These are phyloP conservation scores for Pseudomassariella vexata DNA, from an alignment of 2,329 filamentous ascomycete genomes.

Conservation along the genomic window DNA sequence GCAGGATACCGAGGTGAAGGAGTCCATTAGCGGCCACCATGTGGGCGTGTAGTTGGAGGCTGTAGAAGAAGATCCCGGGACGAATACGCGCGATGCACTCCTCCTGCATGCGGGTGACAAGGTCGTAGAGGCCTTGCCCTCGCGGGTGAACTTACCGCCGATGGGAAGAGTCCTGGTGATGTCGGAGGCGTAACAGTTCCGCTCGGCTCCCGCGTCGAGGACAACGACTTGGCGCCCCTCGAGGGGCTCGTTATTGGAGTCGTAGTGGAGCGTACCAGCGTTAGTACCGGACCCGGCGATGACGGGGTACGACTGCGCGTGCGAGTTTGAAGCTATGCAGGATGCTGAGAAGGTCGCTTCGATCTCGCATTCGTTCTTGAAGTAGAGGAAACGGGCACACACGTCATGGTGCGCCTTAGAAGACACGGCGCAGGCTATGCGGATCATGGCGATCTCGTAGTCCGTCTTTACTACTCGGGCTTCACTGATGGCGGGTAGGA, in stretches of 20 bases:
- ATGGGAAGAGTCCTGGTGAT: constrained; percentile 85
- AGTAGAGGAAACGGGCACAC: constrained; percentile 53
- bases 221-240: constrained; percentile 67
- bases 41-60: constrained; percentile 68
- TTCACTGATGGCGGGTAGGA: constrained; percentile 71
- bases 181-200: constrained; percentile 79
- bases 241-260: constrained; percentile 69
- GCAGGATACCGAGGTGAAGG: constrained; percentile 64
- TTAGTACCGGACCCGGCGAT: constrained; percentile 83
- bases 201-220: constrained; percentile 85
- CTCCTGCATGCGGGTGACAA: constrained; percentile 77
- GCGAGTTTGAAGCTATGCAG: constrained; percentile 68
- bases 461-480: constrained; percentile 76
- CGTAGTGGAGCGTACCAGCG: constrained; percentile 82
- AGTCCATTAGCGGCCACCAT: constrained; percentile 67
- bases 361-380: constrained; percentile 75
- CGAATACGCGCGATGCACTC: constrained; percentile 63
- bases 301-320: constrained; percentile 77
- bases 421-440: constrained; percentile 74
- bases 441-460: constrained; percentile 81
- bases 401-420: constrained; percentile 71
- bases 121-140: constrained; percentile 59
- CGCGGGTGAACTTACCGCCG: constrained; percentile 36
- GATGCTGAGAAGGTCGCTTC: constrained; percentile 70
- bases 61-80: constrained; percentile 64